Evolutionary conservation across 805 yeast species (phyloP).

Genomic region (Tetrapisispora fleetii): DNA sequence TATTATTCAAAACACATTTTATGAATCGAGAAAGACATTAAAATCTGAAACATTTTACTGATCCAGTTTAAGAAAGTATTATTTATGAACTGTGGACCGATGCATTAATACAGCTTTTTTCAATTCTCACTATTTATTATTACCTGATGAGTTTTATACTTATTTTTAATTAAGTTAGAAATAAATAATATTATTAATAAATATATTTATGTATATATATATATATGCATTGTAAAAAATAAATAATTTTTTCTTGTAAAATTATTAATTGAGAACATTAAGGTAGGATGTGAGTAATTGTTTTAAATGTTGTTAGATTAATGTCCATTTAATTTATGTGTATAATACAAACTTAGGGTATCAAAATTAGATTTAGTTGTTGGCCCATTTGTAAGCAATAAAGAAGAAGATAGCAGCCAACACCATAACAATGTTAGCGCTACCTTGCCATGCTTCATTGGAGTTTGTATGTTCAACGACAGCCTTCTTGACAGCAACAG

Average conservation of each 20-base stretch:
- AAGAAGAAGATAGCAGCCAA: conserved; percentile 45
- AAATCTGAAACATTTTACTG: no score
- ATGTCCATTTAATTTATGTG: neutral
- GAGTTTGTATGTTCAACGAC: conserved; percentile 20
- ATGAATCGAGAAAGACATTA: no score
- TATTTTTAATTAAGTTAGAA: neutral
- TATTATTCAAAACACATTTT: no score
- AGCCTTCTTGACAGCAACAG: conserved; percentile 20
- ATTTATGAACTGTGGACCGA: no score
- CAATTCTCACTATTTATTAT: no score
- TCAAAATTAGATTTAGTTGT: conserved; percentile 7
- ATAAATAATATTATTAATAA: neutral
- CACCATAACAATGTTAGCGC: conserved; percentile 73
- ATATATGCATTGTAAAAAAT: conserved; percentile 2
- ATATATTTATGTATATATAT: neutral
- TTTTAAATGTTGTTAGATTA: no score
- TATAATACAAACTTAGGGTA: neutral
- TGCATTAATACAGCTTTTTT: no score
- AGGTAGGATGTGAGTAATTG: neutral
- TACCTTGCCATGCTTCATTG: conserved; percentile 51
- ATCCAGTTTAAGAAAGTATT: no score
- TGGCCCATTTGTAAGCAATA: conserved; percentile 22
- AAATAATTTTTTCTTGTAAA: neutral
- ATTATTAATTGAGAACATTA: neutral
- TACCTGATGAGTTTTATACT: no score